These are phyloP conservation scores for Macrocybe gigantea DNA, from an alignment of 768 basidiomycete genomes.

Conservation along the genomic window DNA sequence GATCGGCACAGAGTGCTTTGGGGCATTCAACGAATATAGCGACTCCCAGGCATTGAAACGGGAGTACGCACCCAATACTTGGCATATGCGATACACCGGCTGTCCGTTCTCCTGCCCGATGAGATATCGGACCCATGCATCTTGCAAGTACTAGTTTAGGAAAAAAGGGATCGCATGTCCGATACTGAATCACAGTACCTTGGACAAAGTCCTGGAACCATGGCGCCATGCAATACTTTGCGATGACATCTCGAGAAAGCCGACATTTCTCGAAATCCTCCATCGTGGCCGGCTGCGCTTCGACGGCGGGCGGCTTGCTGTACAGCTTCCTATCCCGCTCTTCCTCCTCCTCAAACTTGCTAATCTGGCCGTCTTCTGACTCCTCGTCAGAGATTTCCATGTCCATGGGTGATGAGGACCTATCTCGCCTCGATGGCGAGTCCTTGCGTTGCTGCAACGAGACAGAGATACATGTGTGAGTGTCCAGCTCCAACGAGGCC, in stretches of 20 bases:
- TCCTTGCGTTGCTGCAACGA: conserved; percentile 31
- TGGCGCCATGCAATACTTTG: conserved; percentile 64
- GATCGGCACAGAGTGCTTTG: conserved; percentile 44
- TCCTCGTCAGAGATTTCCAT: conserved; percentile 86
- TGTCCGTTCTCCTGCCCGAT: conserved; percentile 57
- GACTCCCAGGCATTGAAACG: background rate
- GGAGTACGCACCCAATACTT: conserved; percentile 61
- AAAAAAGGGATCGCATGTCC: background rate
- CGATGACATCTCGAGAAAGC: conserved; percentile 65
- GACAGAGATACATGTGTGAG: conserved; percentile 1
- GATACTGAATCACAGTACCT: conserved; percentile 35
- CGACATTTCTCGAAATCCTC: conserved; percentile 57
- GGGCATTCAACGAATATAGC: background rate
- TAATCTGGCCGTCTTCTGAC: conserved; percentile 79
- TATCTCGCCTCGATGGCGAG: conserved; percentile 57
- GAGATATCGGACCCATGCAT: conserved; percentile 81
- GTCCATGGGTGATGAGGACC: conserved; percentile 77
- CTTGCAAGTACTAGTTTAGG: conserved; percentile 28
- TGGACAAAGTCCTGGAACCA: conserved; percentile 85
- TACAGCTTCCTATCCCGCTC: conserved; percentile 52
- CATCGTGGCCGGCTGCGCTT: conserved; percentile 45
- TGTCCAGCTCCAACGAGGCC: background rate
- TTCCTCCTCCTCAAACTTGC: conserved; percentile 68
- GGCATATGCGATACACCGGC: conserved; percentile 77
- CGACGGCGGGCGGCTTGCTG: conserved; percentile 34